phyloP scores from a whole-genome alignment of 192 early-diverging fungal species.

The Dissophora ornata region DNA sequence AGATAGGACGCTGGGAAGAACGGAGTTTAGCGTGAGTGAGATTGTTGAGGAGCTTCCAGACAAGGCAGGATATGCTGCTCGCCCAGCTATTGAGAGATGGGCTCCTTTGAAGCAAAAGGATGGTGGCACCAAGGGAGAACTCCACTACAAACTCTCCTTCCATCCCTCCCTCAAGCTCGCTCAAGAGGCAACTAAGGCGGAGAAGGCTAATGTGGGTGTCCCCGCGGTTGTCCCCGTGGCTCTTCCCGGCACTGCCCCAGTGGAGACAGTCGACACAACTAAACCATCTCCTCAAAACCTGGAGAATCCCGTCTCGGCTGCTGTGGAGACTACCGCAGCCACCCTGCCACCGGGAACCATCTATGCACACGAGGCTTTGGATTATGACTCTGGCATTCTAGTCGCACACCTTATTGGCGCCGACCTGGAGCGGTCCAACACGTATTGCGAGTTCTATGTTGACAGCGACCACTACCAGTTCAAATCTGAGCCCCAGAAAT shows the following conservation, averaged over 20 bases:
- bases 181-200: slow-evolving; percentile 37
- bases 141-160: slow-evolving; percentile 70
- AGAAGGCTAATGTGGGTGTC: slow-evolving; percentile 27
- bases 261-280: slow-evolving; percentile 25
- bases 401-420: slow-evolving; percentile 36
- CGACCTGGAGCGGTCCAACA: slow-evolving; percentile 35
- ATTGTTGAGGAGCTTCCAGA: slow-evolving; percentile 65
- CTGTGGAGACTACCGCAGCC: slow-evolving; percentile 15
- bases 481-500: slow-evolving; percentile 48
- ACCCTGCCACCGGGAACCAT: slow-evolving; percentile 26
- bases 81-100: slow-evolving; percentile 52
- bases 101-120: slow-evolving; percentile 67
- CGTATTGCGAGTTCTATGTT: slow-evolving; percentile 52
- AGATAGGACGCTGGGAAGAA: slow-evolving; percentile 86
- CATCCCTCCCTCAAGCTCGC: slow-evolving; percentile 56
- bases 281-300: slow-evolving; percentile 13
- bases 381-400: slow-evolving; percentile 47
- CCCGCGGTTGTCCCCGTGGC: slow-evolving; percentile 11
- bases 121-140: slow-evolving; percentile 67
- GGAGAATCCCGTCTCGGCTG: slow-evolving; percentile 11
- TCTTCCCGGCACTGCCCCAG: too few species aligned
- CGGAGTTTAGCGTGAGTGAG: slow-evolving; percentile 69
- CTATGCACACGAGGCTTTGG: slow-evolving; percentile 33
- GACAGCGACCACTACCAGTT: slow-evolving; percentile 46
- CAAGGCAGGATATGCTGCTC: slow-evolving; percentile 39